Evolutionary conservation across 768 basidiomycete species (phyloP).

Genomic region (Leccinum variicolor): DNA sequence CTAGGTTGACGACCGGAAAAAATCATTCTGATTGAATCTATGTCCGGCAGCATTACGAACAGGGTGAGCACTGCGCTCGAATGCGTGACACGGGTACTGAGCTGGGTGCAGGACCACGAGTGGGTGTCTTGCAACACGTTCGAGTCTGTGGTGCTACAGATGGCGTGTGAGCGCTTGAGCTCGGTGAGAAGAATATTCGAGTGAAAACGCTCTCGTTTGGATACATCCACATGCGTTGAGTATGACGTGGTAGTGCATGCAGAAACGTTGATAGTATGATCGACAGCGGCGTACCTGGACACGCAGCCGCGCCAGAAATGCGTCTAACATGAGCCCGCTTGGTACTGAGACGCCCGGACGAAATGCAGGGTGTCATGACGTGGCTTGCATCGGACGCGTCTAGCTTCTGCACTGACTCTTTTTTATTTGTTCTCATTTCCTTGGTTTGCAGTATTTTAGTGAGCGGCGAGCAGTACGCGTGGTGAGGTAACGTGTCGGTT

Average conservation of each 20-base stretch:
- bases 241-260: too few species aligned
- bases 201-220: constrained; percentile 78
- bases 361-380: constrained; percentile 64
- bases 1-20: too few species aligned
- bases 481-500: constrained; percentile 13
- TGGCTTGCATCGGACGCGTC: constrained; percentile 78
- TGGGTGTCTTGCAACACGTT: constrained; percentile 78
- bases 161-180: constrained; percentile 83
- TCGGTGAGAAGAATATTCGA: constrained; percentile 61
- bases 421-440: background rate
- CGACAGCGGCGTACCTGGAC: constrained; percentile 66
- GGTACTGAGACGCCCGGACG: constrained; percentile 67
- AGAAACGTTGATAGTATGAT: constrained; percentile 6
- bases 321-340: constrained; percentile 64
- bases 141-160: constrained; percentile 76
- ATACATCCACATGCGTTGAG: constrained; percentile 39
- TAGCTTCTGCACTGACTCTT: constrained; percentile 60
- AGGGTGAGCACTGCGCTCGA: constrained; percentile 39
- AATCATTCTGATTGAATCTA: constrained; percentile 57
- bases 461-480: constrained; percentile 30
- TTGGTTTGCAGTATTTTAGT: constrained; percentile 24
- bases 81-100: background rate
- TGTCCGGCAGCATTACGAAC: constrained; percentile 70
- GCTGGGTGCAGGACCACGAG: constrained; percentile 54
- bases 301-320: constrained; percentile 62